Percentiles rank a stretch among this genome's conserved stretches.
Conservation (phyloP, 192 early-diverging fungal species). For the Umbelopsis sp. region DNA sequence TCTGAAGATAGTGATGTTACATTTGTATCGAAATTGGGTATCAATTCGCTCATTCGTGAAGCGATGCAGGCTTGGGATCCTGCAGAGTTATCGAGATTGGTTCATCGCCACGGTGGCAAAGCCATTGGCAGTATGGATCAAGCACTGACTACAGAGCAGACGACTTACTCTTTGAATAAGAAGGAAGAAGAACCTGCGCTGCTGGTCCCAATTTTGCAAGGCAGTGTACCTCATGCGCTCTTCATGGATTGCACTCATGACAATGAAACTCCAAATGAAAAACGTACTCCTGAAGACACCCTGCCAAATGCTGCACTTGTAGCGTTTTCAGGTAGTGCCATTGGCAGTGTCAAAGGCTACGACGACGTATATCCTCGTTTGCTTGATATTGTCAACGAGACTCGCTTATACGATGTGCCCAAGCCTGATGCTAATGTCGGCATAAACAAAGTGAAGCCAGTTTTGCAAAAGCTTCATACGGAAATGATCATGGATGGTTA, state of each 20-base stretch:
- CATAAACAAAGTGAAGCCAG: constrained; percentile 68
- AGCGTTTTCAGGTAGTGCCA: constrained; percentile 87
- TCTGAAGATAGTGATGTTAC: constrained; percentile 91
- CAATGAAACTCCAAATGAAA: constrained; percentile 95
- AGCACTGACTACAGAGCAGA: constrained; percentile 57
- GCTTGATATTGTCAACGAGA: constrained; percentile 89
- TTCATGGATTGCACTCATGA: constrained; percentile 99
- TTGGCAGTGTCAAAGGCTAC: constrained; percentile 97
- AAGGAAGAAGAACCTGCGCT: constrained; percentile 24
- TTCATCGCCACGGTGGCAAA: constrained; percentile 90
- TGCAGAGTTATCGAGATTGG: constrained; percentile 84
- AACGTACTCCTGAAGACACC: constrained; percentile 86
- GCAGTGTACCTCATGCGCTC: constrained; percentile 86
- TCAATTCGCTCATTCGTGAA: constrained; percentile 96
- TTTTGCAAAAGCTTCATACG: constrained; percentile 76
- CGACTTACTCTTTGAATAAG: constrained; percentile 34
- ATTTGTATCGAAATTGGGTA: constrained; percentile 92
- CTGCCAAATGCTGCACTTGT: constrained; percentile 91
- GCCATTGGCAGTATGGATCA: constrained; percentile 85
- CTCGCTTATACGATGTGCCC: constrained; percentile 71
- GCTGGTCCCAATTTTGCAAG: constrained; percentile 69
- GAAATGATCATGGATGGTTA: constrained; percentile 85
- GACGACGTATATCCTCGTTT: constrained; percentile 91
- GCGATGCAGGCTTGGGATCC: constrained; percentile 98
- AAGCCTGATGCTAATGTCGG: constrained; percentile 58